phyloP scores from a whole-genome alignment of 2,329 filamentous ascomycete species.

The Aureobasidium sp. region DNA sequence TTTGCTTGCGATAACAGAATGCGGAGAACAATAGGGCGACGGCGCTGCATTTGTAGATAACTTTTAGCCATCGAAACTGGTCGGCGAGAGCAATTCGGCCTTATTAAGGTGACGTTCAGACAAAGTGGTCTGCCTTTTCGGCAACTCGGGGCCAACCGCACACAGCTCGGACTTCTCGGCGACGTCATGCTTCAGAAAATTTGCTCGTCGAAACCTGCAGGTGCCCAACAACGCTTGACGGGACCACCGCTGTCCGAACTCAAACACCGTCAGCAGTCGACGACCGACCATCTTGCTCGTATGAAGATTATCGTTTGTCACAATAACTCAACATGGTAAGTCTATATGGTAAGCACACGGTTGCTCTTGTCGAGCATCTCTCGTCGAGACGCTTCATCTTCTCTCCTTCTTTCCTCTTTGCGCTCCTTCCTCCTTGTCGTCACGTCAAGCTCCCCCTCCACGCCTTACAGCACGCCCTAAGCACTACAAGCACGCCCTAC shows the following conservation, averaged over 20 bases:
- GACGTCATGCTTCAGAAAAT: conserved; percentile 13
- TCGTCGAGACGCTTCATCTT: not conserved
- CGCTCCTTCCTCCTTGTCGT: not conserved
- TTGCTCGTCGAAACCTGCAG: conserved; percentile 3
- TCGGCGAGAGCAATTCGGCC: not conserved
- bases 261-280: not conserved
- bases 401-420: not conserved
- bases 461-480: conserved; percentile 10
- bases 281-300: not conserved
- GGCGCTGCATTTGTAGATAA: not conserved
- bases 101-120: conserved; percentile 1
- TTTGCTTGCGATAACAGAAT: not conserved
- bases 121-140: conserved; percentile 7
- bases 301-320: not conserved
- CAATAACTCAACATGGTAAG: not conserved
- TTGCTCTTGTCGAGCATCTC: not conserved
- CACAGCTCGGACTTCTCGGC: conserved; percentile 9
- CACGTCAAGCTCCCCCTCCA: not conserved
- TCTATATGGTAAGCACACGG: not conserved
- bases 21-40: not conserved
- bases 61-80: not conserved
- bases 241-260: not conserved
- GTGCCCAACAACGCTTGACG: not conserved
- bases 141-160: not conserved
- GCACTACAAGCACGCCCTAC: conserved; percentile 13